Conservation (phyloP, 805 yeast species). For the Sugiyamaella smithiae region DNA sequence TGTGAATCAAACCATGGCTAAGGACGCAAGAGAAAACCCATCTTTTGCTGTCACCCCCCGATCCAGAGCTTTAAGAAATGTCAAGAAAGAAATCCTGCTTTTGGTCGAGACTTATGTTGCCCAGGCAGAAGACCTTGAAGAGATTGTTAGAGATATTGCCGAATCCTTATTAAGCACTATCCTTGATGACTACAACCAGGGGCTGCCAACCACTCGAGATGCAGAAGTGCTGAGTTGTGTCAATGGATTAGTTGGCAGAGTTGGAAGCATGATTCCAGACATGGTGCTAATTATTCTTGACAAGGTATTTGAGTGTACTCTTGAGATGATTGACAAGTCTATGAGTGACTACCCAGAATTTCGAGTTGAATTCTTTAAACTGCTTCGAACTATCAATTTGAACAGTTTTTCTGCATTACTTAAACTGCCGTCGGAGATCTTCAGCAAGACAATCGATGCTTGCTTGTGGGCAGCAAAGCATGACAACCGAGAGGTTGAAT, state of each 20-base stretch:
- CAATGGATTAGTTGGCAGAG: slow-evolving; percentile 83
- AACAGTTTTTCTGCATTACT: slow-evolving; percentile 83
- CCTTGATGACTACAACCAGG: slow-evolving; percentile 80
- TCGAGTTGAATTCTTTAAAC: slow-evolving; percentile 90
- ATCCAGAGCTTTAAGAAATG: slow-evolving; percentile 92
- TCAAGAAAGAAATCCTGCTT: slow-evolving; percentile 88
- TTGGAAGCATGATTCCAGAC: slow-evolving; percentile 83
- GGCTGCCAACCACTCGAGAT: slow-evolving; percentile 95
- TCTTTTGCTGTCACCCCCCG: slow-evolving; percentile 93
- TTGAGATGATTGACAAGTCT: slow-evolving; percentile 93
- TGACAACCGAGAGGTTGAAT: slow-evolving; percentile 95
- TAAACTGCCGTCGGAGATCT: slow-evolving; percentile 87
- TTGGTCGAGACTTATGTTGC: slow-evolving; percentile 85
- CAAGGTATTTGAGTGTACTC: slow-evolving; percentile 88
- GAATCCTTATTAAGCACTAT: slow-evolving; percentile 82
- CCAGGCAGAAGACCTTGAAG: slow-evolving; percentile 81
- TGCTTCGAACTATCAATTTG: slow-evolving; percentile 80
- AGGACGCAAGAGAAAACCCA: slow-evolving; percentile 73
- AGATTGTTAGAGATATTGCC: slow-evolving; percentile 76
- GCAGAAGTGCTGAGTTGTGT: slow-evolving; percentile 96
- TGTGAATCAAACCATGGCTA: slow-evolving; percentile 73
- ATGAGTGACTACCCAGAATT: slow-evolving; percentile 97
- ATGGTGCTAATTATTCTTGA: slow-evolving; percentile 85
- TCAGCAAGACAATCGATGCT: slow-evolving; percentile 87
- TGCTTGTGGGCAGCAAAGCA: slow-evolving; percentile 98